Conservation (phyloP, 2,329 filamentous ascomycete genomes). For the Fusarium torreyae region DNA sequence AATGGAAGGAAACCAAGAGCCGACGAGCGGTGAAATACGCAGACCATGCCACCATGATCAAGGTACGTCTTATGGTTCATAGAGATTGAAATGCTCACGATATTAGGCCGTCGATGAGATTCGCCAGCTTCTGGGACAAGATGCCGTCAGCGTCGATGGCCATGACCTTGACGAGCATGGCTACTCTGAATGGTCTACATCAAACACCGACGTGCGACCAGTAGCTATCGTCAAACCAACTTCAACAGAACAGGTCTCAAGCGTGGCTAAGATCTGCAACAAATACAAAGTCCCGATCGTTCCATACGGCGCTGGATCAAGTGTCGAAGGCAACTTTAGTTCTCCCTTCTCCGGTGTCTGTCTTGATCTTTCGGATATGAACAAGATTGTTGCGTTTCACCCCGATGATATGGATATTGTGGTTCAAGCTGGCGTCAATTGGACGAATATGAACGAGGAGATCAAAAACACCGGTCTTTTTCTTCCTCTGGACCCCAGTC, state of each 20-base stretch:
- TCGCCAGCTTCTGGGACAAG: constrained; percentile 59
- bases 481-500: constrained; percentile 79
- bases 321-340: constrained; percentile 79
- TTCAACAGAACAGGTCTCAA: constrained; percentile 74
- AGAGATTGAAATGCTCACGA: too few relatives aligned
- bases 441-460: constrained; percentile 76
- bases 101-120: constrained; percentile 5
- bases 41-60: neutral
- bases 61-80: neutral
- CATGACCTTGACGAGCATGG: constrained; percentile 76
- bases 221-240: constrained; percentile 76
- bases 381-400: constrained; percentile 74
- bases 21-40: neutral
- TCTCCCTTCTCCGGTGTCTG: constrained; percentile 77
- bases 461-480: constrained; percentile 76
- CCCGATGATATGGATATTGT: constrained; percentile 80
- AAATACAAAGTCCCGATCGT: constrained; percentile 78
- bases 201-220: constrained; percentile 73
- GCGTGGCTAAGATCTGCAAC: constrained; percentile 74
- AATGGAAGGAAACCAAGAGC: neutral
- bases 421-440: constrained; percentile 78
- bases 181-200: constrained; percentile 79
- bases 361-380: constrained; percentile 79
- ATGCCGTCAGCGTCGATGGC: constrained; percentile 74
- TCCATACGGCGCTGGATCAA: constrained; percentile 81